Percentiles rank a stretch among this genome's conserved stretches.
These are phyloP conservation scores for Anisodus tanguticus DNA, from an alignment of 257 asterid genomes.

Conservation along the genomic window DNA sequence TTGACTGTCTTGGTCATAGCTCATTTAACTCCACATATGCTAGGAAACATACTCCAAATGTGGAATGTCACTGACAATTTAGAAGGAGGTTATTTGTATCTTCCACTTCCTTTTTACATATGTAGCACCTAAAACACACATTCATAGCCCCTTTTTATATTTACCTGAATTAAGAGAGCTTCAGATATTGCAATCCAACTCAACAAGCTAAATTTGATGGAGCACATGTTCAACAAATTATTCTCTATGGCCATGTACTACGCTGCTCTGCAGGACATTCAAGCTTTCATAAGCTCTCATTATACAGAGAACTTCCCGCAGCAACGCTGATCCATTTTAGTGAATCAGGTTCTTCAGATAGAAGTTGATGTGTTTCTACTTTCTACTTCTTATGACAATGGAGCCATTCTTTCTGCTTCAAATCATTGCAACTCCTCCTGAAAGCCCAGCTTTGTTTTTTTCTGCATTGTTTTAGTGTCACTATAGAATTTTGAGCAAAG, in stretches of 20 bases:
- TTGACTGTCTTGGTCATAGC: neutral
- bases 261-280: constrained; percentile 10
- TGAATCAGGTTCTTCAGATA: neutral
- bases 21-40: neutral
- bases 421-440: constrained; percentile 3
- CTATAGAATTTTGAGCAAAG: neutral
- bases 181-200: neutral
- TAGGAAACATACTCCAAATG: neutral
- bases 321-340: neutral
- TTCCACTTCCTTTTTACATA: neutral
- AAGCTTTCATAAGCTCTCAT: neutral
- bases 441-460: neutral
- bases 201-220: neutral
- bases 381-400: neutral
- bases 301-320: neutral
- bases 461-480: neutral
- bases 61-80: neutral
- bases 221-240: neutral
- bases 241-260: neutral
- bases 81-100: neutral
- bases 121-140: neutral
- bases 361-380: neutral
- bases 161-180: neutral
- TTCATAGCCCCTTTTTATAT: neutral
- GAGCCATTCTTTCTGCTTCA: neutral